phyloP scores from a whole-genome alignment of 2,329 filamentous ascomycete species.

The Lecanicillium sp. region DNA sequence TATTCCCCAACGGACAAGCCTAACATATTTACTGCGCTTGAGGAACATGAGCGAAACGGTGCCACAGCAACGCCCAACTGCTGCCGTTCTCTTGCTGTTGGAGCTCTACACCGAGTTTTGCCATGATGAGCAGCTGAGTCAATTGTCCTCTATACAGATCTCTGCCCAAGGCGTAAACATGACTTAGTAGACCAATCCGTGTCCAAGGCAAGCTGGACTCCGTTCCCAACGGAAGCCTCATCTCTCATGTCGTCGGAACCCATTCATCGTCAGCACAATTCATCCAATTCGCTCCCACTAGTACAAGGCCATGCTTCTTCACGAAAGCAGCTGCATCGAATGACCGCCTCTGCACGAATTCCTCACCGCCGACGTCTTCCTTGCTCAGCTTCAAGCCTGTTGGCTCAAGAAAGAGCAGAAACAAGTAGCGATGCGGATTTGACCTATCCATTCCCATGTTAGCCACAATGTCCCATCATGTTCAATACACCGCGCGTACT shows the following conservation, averaged over 20 bases:
- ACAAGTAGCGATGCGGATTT: conserved; percentile 38
- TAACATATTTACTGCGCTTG: too few relatives aligned
- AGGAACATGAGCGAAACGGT: too few relatives aligned
- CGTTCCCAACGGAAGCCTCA: too few relatives aligned
- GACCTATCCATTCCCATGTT: conserved; percentile 23
- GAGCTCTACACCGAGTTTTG: too few relatives aligned
- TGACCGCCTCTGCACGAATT: conserved; percentile 35
- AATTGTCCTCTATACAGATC: too few relatives aligned
- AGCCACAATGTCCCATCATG: neutral
- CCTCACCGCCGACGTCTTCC: conserved; percentile 37
- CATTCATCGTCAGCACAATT: conserved; percentile 36
- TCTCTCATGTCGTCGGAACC: conserved; percentile 12
- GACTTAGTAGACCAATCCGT: too few relatives aligned
- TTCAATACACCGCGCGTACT: conserved; percentile 20
- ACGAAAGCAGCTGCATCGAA: conserved; percentile 33
- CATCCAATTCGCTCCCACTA: conserved; percentile 39
- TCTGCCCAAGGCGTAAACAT: too few relatives aligned
- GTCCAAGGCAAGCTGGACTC: too few relatives aligned
- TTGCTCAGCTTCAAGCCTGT: conserved; percentile 24
- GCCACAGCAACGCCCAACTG: too few relatives aligned
- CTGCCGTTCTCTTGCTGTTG: too few relatives aligned
- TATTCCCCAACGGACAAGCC: too few relatives aligned
- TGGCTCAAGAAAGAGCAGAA: conserved; percentile 36
- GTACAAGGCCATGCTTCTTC: conserved; percentile 25
- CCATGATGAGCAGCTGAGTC: too few relatives aligned